phyloP scores from a whole-genome alignment of 805 yeast genomes.

The Danielozyma ontarioensis region DNA sequence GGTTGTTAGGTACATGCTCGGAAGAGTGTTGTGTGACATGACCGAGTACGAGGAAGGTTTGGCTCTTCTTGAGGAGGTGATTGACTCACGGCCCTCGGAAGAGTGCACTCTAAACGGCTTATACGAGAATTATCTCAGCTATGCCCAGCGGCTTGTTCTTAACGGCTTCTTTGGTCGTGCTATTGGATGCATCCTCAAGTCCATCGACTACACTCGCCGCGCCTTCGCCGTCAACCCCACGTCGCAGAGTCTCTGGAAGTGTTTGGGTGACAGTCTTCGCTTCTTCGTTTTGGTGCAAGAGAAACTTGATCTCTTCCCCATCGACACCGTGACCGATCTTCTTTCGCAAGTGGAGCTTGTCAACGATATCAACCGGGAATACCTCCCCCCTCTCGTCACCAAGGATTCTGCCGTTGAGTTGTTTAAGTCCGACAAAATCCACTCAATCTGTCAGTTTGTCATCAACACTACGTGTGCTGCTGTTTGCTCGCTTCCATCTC shows the following conservation, averaged over 20 bases:
- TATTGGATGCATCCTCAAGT: constrained; percentile 38
- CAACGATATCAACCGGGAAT: not conserved
- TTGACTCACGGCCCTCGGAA: constrained; percentile 43
- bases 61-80: constrained; percentile 37
- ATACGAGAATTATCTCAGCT: constrained; percentile 51
- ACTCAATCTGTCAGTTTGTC: constrained; percentile 19
- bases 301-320: constrained; percentile 46
- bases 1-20: constrained; percentile 64
- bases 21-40: constrained; percentile 56
- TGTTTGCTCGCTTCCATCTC: constrained; percentile 25
- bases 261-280: constrained; percentile 52
- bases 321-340: constrained; percentile 10
- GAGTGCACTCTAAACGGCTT: constrained; percentile 44
- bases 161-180: constrained; percentile 71
- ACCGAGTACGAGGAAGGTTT: constrained; percentile 65
- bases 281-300: constrained; percentile 54
- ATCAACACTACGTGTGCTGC: constrained; percentile 47
- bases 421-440: constrained; percentile 1
- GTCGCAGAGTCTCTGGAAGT: constrained; percentile 63
- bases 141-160: constrained; percentile 45
- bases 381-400: not conserved
- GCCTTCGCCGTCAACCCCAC: constrained; percentile 30
- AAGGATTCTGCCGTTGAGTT: constrained; percentile 14
- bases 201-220: constrained; percentile 38
- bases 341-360: constrained; percentile 14